Evolutionary conservation across 495 filamentous ascomycete species (phyloP), one percentile per base, ranked within the genome.

Genomic region (Evansstolkia leycettana): DNA sequence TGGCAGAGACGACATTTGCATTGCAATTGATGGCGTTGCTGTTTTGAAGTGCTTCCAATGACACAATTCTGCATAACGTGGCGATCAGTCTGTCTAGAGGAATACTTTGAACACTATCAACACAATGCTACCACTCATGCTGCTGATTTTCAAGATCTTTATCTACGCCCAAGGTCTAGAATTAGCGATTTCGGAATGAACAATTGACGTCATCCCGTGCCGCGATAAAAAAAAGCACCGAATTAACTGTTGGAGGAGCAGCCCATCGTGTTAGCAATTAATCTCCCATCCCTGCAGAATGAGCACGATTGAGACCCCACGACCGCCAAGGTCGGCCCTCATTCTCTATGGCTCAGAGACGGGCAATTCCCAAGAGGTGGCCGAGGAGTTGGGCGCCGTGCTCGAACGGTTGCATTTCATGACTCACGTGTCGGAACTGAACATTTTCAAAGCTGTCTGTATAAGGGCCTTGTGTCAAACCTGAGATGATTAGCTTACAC

Each of bases 301-400:
- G 56, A 46, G 39, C 26, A 43, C 38, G 33, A 42, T 24, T 19
- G 45, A 46, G 29, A 23, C 34, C 23, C 23, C 43, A 28, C 45
- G 25, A 23, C 37, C 27, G 27, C 13, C 36, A 29, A 29, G 82
- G 46, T 80, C 68, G 18, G 78, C 82, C 29, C 70, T 93, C 33
- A 67, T 99, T 27, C 72, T 93, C 26, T 96, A 94, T 64, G 92
- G 84, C 19, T 85, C 87, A 12, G 92, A 99, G 60, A 94, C 87
- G 0, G 90, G 92, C 28, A 96, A 87, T 48, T 77, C 84, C 24
- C 79, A 90, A 48, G 90, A 96, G 44, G 72, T 84, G 28, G 87
- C 92, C 2, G 75, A 82, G 39, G 85, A 95, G 58, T 57, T 96
- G 34, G 84, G 79, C 13, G 67, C 76, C 16, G 44, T 82, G 44